A percentile compares a stretch with the other conserved stretches of the same genome.
Evolutionary conservation across 2,329 filamentous ascomycete genomes (phyloP).

Genomic region (Onygenales sp.): DNA sequence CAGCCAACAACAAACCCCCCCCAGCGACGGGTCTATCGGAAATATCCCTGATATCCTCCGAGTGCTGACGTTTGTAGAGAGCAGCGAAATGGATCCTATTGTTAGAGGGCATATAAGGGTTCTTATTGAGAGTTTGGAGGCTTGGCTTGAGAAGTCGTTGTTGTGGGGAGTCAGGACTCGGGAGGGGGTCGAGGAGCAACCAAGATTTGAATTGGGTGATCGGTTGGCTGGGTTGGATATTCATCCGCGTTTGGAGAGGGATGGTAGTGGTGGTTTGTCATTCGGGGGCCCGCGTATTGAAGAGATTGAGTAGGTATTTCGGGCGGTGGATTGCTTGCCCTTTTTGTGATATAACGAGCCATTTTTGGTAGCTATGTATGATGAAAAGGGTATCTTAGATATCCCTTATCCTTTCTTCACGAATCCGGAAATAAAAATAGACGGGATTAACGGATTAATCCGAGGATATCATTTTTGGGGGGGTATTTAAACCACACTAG

Average conservation of each 20-base stretch:
- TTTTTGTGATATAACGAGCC: too few species aligned
- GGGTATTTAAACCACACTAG: too few species aligned
- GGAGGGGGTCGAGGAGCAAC: constrained; percentile 10
- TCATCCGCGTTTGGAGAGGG: constrained; percentile 18
- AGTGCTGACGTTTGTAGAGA: constrained; percentile 28
- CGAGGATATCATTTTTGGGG: too few species aligned
- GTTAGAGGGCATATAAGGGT: constrained; percentile 31
- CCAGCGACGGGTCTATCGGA: constrained; percentile 20
- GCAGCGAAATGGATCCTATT: constrained; percentile 27
- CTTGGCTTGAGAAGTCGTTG: constrained; percentile 34
- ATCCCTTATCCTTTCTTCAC: too few species aligned
- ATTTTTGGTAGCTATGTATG: too few species aligned
- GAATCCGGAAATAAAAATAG: too few species aligned
- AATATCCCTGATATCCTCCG: constrained; percentile 31
- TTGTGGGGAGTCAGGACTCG: constrained; percentile 28
- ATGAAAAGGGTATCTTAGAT: too few species aligned
- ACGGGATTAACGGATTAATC: too few species aligned
- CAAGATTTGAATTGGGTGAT: constrained; percentile 26
- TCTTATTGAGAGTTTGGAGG: constrained; percentile 33
- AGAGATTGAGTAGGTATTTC: constrained; percentile 29
- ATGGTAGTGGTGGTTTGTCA: constrained; percentile 12
- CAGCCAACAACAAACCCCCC: constrained; percentile 3
- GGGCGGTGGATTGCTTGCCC: not conserved
- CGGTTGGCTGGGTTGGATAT: constrained; percentile 29
- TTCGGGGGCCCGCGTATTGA: constrained; percentile 26